Percentiles rank a stretch among this genome's conserved stretches.
These are phyloP conservation scores for Linnemannia hyalina DNA, from an alignment of 192 early-diverging fungal genomes.

Conservation along the genomic window DNA sequence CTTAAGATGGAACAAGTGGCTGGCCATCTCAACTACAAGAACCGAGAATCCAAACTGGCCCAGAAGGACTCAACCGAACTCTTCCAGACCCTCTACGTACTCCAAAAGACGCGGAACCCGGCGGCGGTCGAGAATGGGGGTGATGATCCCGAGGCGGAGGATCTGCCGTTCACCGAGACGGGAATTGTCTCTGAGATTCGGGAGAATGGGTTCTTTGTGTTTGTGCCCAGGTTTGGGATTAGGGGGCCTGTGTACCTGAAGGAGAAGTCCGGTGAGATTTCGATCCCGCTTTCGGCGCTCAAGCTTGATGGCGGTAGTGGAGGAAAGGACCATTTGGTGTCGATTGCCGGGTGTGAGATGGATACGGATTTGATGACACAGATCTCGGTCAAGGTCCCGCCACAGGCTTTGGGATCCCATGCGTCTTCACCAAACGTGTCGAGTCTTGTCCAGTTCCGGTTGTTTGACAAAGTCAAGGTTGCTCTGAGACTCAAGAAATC, in stretches of 20 bases:
- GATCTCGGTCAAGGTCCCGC: conserved; percentile 58
- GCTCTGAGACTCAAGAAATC: conserved; percentile 69
- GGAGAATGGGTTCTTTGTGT: conserved; percentile 74
- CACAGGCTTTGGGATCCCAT: conserved; percentile 39
- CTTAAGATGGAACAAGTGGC: conserved; percentile 59
- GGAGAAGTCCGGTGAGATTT: conserved; percentile 67
- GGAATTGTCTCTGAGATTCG: conserved; percentile 81
- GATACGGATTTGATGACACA: conserved; percentile 63
- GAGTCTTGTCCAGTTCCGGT: conserved; percentile 60
- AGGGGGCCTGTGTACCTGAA: conserved; percentile 78
- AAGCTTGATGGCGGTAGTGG: conserved; percentile 40
- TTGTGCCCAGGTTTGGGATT: conserved; percentile 75
- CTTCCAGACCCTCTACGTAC: conserved; percentile 81
- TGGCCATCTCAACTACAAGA: conserved; percentile 75
- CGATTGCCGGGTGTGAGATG: conserved; percentile 39
- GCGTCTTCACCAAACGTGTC: conserved; percentile 41
- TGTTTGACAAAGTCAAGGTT: conserved; percentile 77
- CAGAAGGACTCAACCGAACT: conserved; percentile 83
- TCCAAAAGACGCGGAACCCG: conserved; percentile 61
- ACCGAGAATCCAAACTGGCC: conserved; percentile 80
- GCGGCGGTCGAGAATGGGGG: neutral
- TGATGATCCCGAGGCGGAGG: conserved; percentile 12
- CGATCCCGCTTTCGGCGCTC: conserved; percentile 71
- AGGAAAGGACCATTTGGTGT: neutral
- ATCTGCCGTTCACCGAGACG: conserved; percentile 63